Conservation (phyloP, 495 filamentous ascomycete species). For the Aspergillus steynii region DNA sequence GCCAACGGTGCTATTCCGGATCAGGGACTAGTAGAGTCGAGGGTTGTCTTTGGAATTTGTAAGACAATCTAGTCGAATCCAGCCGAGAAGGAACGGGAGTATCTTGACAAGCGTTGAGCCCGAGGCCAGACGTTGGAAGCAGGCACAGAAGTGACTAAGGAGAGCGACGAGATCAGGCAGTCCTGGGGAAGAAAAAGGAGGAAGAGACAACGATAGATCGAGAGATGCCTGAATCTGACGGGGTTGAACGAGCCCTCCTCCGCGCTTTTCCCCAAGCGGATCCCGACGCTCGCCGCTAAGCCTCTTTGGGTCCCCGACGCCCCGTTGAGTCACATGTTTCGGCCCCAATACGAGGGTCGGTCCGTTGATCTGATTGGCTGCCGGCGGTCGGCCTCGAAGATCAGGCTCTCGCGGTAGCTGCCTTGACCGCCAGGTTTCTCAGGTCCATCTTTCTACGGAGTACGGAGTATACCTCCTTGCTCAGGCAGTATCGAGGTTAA, state of each 20-base stretch:
- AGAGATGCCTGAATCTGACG: conserved; percentile 12
- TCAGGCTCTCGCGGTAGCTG: background rate
- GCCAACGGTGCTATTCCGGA: conserved; percentile 8
- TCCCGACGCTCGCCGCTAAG: conserved; percentile 12
- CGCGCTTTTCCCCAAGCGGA: conserved; percentile 6
- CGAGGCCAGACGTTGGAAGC: background rate
- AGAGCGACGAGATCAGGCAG: background rate
- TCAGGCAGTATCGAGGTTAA: too few relatives aligned
- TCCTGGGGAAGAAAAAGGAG: background rate
- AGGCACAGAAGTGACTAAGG: background rate
- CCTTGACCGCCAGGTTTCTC: background rate
- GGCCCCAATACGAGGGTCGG: background rate
- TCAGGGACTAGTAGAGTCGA: conserved; percentile 1
- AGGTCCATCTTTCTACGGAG: too few relatives aligned
- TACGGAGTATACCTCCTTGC: too few relatives aligned
- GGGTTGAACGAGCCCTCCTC: conserved; percentile 2
- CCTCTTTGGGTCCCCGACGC: conserved; percentile 13
- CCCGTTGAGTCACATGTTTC: background rate
- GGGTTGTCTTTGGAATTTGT: background rate
- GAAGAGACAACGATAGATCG: background rate
- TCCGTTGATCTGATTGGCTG: background rate
- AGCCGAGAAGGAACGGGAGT: background rate
- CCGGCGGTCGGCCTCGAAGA: background rate
- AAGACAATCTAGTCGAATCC: background rate
- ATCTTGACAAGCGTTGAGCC: background rate